Evolutionary conservation across 495 filamentous ascomycete genomes (phyloP), one percentile per base, ranked within the genome.

Genomic region (Aspergillus steynii): DNA sequence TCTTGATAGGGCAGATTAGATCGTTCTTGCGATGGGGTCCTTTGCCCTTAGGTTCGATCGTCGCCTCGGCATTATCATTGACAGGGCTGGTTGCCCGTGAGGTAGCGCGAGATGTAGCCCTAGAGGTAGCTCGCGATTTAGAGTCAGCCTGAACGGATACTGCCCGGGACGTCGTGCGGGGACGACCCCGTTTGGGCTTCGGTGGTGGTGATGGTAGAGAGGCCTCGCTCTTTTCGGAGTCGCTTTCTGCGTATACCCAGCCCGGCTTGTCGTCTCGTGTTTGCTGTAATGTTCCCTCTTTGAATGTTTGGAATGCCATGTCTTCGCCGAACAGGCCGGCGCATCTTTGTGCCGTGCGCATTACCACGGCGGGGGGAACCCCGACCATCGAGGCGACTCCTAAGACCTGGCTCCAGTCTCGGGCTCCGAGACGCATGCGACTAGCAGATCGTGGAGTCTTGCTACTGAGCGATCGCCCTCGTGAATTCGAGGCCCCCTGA

Each of bases 391-490:
- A 82, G 26, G 92, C 92, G 0, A 90, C 74, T 8, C 89, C 89
- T 32, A 96, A 70, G 1, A 95, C 82, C 57, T 93, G 89, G 49
- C 87, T 87, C 92, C 92, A 96, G 71, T 94, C 89, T 2, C 90
- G 84, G 5, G 86, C 73, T 3, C 74, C 80, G 58, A 83, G 62
- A 46, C 65, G 58, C 12, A 52, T 27, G 31, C 69, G 58, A 49
- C 31, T 71, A 6, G 50, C 60, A 32, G 61, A 58, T n/a, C 57
- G 29, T 53, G 50, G 55, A 27, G 29, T 28, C 28, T 60, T 52
- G 42, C 57, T 61, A 45, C 56, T 46, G n/a, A 32, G 34, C 0
- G 73, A 73, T 8, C 51, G 59, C 0, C 62, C 64, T 15, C 69
- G 63, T 7, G 66, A 66, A 20, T 50, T 55, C 3, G 68, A 66